Evolutionary conservation across 2,329 filamentous ascomycete species (phyloP).

Genomic region (Colletotrichum australisinense): DNA sequence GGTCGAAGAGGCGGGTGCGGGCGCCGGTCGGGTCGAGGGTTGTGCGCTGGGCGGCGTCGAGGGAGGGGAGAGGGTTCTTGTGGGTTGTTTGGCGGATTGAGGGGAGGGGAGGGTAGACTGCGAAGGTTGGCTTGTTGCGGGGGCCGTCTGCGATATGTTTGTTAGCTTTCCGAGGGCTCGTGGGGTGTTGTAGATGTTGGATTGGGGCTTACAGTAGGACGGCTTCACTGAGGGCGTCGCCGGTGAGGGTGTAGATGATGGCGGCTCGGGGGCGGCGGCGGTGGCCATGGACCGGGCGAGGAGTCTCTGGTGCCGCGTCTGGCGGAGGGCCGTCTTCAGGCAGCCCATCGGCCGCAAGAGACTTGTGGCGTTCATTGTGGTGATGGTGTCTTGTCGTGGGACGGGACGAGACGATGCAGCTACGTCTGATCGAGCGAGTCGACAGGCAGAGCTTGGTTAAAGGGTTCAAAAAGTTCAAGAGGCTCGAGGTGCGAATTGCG

Average conservation of each 20-base stretch:
- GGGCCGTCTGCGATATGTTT: neutral
- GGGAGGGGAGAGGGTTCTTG: conserved; percentile 74
- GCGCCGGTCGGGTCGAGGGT: conserved; percentile 87
- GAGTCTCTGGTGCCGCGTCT: conserved; percentile 62
- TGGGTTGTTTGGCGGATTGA: conserved; percentile 65
- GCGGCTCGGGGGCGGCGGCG: conserved; percentile 44
- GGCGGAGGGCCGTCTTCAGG: conserved; percentile 73
- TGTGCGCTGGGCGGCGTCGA: conserved; percentile 76
- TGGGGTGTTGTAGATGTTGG: neutral
- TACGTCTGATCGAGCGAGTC: neutral
- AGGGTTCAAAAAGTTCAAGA: conserved; percentile 35
- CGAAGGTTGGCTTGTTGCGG: conserved; percentile 36
- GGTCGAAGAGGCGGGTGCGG: conserved; percentile 84
- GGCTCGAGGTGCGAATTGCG: conserved; percentile 32
- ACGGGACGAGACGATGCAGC: neutral
- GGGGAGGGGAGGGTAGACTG: conserved; percentile 59
- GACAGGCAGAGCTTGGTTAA: neutral
- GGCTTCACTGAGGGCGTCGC: conserved; percentile 42
- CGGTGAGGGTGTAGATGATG: conserved; percentile 43
- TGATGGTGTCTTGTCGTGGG: conserved; percentile 36
- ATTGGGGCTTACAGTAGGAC: conserved; percentile 42
- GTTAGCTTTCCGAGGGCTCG: neutral
- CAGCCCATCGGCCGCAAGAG: conserved; percentile 79
- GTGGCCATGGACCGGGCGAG: conserved; percentile 61
- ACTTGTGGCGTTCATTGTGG: conserved; percentile 69